Percentiles rank a stretch among this genome's conserved stretches.
phyloP scores from a whole-genome alignment of 1,284 basidiomycete genomes.

The Ceratobasidium papillatum region DNA sequence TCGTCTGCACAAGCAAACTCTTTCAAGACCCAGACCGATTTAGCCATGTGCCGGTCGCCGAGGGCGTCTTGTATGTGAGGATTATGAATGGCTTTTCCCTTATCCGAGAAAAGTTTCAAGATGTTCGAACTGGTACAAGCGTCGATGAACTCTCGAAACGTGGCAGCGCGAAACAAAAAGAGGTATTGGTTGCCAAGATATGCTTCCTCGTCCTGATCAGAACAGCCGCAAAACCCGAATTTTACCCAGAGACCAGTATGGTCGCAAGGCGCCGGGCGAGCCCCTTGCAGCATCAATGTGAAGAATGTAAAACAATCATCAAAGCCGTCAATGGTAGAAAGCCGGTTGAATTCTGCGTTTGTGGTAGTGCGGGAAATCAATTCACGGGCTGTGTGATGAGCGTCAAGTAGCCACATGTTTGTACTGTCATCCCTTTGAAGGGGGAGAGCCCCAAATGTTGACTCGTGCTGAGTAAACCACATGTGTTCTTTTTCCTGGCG shows the following conservation, averaged over 20 bases:
- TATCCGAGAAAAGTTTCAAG: constrained; percentile 47
- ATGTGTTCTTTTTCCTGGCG: constrained; percentile 38
- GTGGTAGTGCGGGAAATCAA: constrained; percentile 46
- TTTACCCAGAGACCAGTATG: neutral
- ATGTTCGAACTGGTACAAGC: constrained; percentile 49
- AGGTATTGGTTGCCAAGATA: neutral
- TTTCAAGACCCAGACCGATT: constrained; percentile 57
- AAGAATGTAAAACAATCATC: constrained; percentile 48
- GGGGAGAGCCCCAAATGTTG: neutral
- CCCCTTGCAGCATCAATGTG: constrained; percentile 46
- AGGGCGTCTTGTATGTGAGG: constrained; percentile 50
- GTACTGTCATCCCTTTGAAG: neutral
- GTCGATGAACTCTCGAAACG: constrained; percentile 49
- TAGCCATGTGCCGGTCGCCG: constrained; percentile 41
- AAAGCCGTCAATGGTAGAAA: constrained; percentile 44
- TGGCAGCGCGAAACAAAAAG: neutral
- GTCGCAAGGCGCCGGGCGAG: neutral
- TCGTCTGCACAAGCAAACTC: constrained; percentile 48
- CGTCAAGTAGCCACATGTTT: neutral
- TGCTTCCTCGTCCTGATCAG: neutral
- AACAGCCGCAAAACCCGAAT: constrained; percentile 29
- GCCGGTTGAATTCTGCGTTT: constrained; percentile 50
- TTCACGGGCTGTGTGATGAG: neutral
- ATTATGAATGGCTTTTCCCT: constrained; percentile 42
- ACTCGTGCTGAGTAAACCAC: neutral